Evolutionary conservation across 768 basidiomycete genomes (phyloP), one percentile per base, ranked within the genome.

Genomic region (Leucogyrophana mollusca): DNA sequence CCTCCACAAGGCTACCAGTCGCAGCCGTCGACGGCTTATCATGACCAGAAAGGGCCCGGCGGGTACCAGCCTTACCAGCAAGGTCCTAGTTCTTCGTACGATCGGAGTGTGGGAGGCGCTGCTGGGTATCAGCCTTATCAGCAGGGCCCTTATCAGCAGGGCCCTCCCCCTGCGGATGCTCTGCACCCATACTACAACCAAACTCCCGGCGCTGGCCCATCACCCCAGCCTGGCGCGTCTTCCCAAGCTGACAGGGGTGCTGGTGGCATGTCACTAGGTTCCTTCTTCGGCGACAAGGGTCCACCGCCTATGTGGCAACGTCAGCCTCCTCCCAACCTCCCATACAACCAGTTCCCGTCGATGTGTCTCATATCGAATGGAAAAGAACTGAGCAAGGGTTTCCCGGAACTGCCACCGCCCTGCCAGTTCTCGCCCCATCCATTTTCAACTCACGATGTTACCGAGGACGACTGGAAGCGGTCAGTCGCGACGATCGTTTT

Each of bases 391-490:
- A 58, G 59, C 30, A 56, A 60, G 10, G 78, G 80, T 1, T 81
- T 82, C 56, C 73, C 73, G 0, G 50, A 55, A 11, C 27, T 69
- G 6, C 66, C 72, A 0, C 80, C 80, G 1, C 72, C 73, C 1
- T 66, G 71, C 4, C 45, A 50, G 22, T 22, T 56, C 8, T 49
- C 50, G 14, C 70, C 69, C 9, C 80, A 82, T 54, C 79, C 79
- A 20, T 82, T 82, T 54, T 53, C 57, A 18, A 62, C 71, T 38
- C 74, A 77, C 56, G 78, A 82, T 52, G 59, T 82, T 3, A 52
- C 44, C 0, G 72, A 80, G 58, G 64, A 58, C 14, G 80, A 82
- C 56, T 82, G 80, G 80, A 54, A 60, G 33, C 64, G 67, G 71
- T 76, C 10, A 17, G 55, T 47, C 14, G 4, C 3, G 5, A 11